These are phyloP conservation scores for Fusarium nelsonii DNA, from an alignment of 2,329 filamentous ascomycete genomes.

Conservation along the genomic window DNA sequence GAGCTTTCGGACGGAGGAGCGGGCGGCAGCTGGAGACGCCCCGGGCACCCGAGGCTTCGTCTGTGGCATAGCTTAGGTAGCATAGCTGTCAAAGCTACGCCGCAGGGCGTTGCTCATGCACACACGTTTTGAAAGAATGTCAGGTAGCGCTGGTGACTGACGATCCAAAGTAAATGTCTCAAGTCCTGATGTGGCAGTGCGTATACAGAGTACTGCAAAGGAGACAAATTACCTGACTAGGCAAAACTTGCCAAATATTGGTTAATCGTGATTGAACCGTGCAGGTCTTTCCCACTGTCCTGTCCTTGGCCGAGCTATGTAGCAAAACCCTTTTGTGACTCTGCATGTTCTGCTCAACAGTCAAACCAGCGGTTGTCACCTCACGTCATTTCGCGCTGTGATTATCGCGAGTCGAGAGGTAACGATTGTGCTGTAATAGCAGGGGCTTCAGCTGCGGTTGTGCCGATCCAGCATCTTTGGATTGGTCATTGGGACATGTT, in stretches of 20 bases:
- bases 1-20: constrained; percentile 47
- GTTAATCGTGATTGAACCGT: neutral
- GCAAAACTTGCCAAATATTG: neutral
- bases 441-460: neutral
- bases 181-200: constrained; percentile 12
- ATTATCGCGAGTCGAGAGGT: neutral
- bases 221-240: neutral
- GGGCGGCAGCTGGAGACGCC: constrained; percentile 41
- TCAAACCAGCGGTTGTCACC: neutral
- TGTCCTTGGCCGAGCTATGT: neutral
- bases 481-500: neutral
- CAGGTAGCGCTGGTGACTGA: constrained; percentile 35
- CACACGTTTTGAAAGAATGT: constrained; percentile 20
- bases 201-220: neutral
- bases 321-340: neutral
- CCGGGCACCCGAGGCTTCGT: constrained; percentile 43
- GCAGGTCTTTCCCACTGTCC: neutral
- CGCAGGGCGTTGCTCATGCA: constrained; percentile 27
- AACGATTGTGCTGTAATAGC: neutral
- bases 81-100: constrained; percentile 12
- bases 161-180: constrained; percentile 45
- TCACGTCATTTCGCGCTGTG: neutral
- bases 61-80: constrained; percentile 37
- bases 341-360: neutral
- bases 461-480: neutral